Evolutionary conservation across 352 stramenopile genomes (phyloP).

Genomic region (Phytophthora sp.): DNA sequence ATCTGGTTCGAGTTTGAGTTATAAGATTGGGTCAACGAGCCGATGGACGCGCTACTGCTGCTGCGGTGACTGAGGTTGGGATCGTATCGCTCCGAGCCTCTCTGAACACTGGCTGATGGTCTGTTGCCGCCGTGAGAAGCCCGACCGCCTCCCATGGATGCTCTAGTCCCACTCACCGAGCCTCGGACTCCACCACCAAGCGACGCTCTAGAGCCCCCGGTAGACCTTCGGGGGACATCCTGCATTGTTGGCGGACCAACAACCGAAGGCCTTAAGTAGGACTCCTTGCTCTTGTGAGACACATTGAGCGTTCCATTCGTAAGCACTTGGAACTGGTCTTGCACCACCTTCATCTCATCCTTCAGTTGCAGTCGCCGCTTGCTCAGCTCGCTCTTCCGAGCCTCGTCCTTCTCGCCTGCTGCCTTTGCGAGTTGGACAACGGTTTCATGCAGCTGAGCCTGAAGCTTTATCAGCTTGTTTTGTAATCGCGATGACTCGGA

Average conservation of each 20-base stretch:
- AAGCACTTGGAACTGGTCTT: slow-evolving; percentile 57
- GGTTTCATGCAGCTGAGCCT: slow-evolving; percentile 64
- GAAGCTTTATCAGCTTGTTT: slow-evolving; percentile 53
- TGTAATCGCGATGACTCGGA: slow-evolving; percentile 47
- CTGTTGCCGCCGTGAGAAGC: slow-evolving; percentile 10
- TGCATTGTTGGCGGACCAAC: slow-evolving; percentile 25
- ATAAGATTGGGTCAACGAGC: slow-evolving; percentile 51
- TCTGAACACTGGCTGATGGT: slow-evolving; percentile 11
- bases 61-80: slow-evolving; percentile 37
- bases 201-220: slow-evolving; percentile 39
- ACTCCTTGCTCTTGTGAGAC: slow-evolving; percentile 23
- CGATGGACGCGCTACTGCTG: slow-evolving; percentile 65
- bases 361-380: slow-evolving; percentile 68
- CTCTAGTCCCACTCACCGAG: slow-evolving; percentile 26
- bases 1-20: slow-evolving; percentile 63
- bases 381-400: slow-evolving; percentile 53
- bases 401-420: slow-evolving; percentile 57
- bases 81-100: slow-evolving; percentile 43
- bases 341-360: slow-evolving; percentile 73
- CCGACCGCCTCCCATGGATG: slow-evolving; percentile 16
- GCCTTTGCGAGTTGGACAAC: slow-evolving; percentile 66
- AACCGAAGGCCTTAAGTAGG: slow-evolving; percentile 43
- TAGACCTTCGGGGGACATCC: slow-evolving; percentile 29
- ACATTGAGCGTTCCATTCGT: slow-evolving; percentile 45
- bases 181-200: slow-evolving; percentile 29